Evolutionary conservation across 257 asterid genomes (phyloP), one percentile per base, ranked within the genome.

Genomic region (Fraxinus americana): DNA sequence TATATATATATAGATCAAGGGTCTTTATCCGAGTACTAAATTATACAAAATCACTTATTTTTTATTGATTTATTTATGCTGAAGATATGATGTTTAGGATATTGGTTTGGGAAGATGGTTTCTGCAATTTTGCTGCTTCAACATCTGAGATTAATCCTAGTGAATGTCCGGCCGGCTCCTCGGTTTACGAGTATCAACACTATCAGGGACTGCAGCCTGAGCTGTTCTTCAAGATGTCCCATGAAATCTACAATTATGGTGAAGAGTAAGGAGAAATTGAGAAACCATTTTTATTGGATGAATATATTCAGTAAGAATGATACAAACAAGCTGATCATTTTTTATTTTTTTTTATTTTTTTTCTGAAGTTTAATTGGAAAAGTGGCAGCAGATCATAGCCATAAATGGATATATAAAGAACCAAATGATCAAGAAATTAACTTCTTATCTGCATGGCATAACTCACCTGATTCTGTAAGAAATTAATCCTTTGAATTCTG

Each of bases 381-480:
- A 90, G 99, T 93, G 38, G 99, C 99, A n/a, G 98, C 99, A 61
- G 99, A 96, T 87, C 97, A 90, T 75, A 89, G 96, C 89, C 99
- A 96, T 87, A 96, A 96, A 84, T 96, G 98, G 97, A 92, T 96
- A 90, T 90, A 89, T 74, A 96, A 90, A 83, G 98, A 96, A 81
- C 92, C 97, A 72, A 93, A 79, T 82, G 97, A 96, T 83, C 97
- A 93, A 84, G 99, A 96, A 86, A 90, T 90, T 82, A 96, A 89
- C 90, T 92, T 96, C 95, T 85, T 96, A 78, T 96, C 97, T 87
- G 95, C 98, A 89, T 96, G 99, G 99, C 98, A 93, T 68, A 91
- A 89, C 89, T 90, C 98, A 67, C 92, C 97, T 83, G 99, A 96
- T 81, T 92, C 99, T 13, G 99, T 96, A 79, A 90, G 89, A 27